Conservation (phyloP, 192 early-diverging fungal species). For the Linnemannia exigua region DNA sequence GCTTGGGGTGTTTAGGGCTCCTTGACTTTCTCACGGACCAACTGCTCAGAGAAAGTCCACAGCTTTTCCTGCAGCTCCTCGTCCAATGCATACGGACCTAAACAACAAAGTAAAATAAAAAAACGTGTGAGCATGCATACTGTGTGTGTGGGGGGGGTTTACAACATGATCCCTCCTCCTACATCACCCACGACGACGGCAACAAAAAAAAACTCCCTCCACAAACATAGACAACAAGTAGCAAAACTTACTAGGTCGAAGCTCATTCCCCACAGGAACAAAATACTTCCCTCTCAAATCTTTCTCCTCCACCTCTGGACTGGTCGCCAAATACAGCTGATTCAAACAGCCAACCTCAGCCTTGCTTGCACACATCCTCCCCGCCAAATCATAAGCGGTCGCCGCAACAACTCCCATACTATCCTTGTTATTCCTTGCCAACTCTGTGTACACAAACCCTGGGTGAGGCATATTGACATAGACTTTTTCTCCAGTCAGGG, state of each 20-base stretch:
- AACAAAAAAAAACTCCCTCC: no score
- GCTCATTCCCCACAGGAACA: constrained; percentile 45
- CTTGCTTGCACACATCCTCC: constrained; percentile 35
- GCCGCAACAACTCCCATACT: constrained; percentile 23
- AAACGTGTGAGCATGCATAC: no score
- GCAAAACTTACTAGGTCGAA: constrained; percentile 31
- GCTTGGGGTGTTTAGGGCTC: no score
- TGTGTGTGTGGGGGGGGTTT: no score
- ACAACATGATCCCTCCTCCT: no score
- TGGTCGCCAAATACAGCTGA: constrained; percentile 66
- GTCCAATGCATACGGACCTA: no score
- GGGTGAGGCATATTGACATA: constrained; percentile 67
- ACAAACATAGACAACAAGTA: neutral
- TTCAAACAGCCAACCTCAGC: constrained; percentile 63
- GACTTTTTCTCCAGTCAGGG: constrained; percentile 47
- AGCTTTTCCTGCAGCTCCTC: no score
- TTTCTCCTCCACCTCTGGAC: constrained; percentile 66
- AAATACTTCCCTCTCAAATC: constrained; percentile 56
- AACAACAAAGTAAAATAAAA: no score
- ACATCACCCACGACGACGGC: no score
- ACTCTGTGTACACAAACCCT: constrained; percentile 67
- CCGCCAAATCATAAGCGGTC: constrained; percentile 27
- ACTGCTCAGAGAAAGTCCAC: no score
- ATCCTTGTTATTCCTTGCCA: constrained; percentile 46
- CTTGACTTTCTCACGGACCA: no score